Base-by-base conservation (phyloP, 2,329 filamentous ascomycete genomes). In the Magnaporthiopsis incrustans region DNA sequence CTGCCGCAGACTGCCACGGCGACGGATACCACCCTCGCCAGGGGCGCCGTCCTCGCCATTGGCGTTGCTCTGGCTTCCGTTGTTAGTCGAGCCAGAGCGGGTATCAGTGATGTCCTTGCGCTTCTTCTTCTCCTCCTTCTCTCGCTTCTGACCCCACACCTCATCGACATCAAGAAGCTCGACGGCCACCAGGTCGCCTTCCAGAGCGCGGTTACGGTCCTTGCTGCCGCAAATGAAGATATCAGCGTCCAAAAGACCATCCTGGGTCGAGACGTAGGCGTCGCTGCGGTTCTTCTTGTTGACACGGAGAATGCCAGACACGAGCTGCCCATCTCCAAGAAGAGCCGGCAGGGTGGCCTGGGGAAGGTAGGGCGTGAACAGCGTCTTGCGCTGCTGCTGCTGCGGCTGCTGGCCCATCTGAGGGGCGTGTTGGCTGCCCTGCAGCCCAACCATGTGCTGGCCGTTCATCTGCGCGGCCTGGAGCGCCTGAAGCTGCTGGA, bases 71-170 rank as follows among this genome's bases (percentile, higher is more conserved):
- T 89, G 84, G 71, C 85, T 87, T 67, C 87, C 87, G 68, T 89
- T 89, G 71, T 87, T 91, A 68, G 85, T 89, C 67, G 89, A 89
- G 68, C 89, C 89, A 63, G 86, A 86, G 68, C 94, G 88, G 65
- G 91, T 93, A 74, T 98, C 95, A 44, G 92, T 96, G 66, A 97
- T 96, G 73, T 99, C 95, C 82, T 99, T 99, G 76, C 95, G 91
- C 82, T 98, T 99, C 86, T 99, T 99, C 85, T 99, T 99, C 77
- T 99, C 95, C 78, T 99, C 95, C 77, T 99, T 99, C 77, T 99
- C 95, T 64, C 92, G 91, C 83, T 99, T 99, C 81, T 99, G 95
- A 30, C 89, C 87, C 95, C 95, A 99, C 3, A 99, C 95, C 74
- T 99, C 95, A 74, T 98, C 95, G 10, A 99, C 95, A 72, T 99